phyloP scores from a whole-genome alignment of 2,329 filamentous ascomycete genomes.

The Fusarium graminum region DNA sequence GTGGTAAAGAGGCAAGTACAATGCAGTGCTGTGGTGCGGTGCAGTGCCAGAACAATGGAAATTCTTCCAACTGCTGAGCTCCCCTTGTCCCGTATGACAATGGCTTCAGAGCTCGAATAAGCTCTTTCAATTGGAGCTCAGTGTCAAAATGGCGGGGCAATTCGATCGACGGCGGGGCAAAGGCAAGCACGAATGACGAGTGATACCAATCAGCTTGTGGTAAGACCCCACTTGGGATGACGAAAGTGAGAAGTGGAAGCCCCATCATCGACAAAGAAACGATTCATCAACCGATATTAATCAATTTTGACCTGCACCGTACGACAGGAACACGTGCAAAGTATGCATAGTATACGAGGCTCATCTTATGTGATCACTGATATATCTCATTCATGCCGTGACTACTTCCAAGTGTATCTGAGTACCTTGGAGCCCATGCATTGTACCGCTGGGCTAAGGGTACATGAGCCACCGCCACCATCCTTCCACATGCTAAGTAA shows the following conservation, averaged over 20 bases:
- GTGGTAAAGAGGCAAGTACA: slow-evolving; percentile 22
- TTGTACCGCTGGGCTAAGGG: slow-evolving; percentile 1
- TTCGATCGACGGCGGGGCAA: slow-evolving; percentile 50
- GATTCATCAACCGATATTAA: slow-evolving; percentile 7
- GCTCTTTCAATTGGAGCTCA: slow-evolving; percentile 42
- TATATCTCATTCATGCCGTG: slow-evolving; percentile 18
- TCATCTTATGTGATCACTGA: slow-evolving; percentile 14
- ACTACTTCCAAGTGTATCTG: slow-evolving; percentile 2
- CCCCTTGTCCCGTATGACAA: slow-evolving; percentile 33
- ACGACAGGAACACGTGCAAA: slow-evolving; percentile 16
- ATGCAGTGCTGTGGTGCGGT: slow-evolving; percentile 23
- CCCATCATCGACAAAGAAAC: slow-evolving; percentile 6
- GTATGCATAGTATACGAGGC: not conserved
- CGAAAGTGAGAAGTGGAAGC: slow-evolving; percentile 44
- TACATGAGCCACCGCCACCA: not conserved
- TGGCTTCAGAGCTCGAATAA: slow-evolving; percentile 40
- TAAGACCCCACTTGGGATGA: slow-evolving; percentile 46
- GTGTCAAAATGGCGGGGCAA: slow-evolving; percentile 47
- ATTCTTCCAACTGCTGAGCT: slow-evolving; percentile 38
- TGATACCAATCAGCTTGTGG: slow-evolving; percentile 42
- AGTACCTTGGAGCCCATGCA: not conserved
- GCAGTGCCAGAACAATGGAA: slow-evolving; percentile 33
- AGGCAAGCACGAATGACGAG: slow-evolving; percentile 42
- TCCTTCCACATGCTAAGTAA: not conserved
- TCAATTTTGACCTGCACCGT: slow-evolving; percentile 8